These are phyloP conservation scores for Pterocarpus macrocarpus DNA, from an alignment of 306 rosid species.

Conservation along the genomic window DNA sequence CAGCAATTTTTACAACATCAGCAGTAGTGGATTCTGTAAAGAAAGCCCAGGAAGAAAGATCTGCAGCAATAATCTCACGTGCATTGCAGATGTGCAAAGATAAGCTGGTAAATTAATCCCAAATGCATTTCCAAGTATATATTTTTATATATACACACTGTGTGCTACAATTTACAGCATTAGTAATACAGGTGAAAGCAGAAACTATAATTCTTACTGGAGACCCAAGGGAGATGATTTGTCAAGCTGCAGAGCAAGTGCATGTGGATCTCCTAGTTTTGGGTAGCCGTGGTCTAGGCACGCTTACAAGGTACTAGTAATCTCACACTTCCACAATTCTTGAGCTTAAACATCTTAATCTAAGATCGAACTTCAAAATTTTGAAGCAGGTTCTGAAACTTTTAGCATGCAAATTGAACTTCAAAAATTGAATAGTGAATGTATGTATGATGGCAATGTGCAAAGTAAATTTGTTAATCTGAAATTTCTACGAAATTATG, in stretches of 20 bases:
- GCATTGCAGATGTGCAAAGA: slow-evolving; percentile 59
- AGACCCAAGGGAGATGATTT: slow-evolving; percentile 64
- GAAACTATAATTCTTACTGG: slow-evolving; percentile 58
- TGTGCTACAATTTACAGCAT: neutral
- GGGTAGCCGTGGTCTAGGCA: slow-evolving; percentile 69
- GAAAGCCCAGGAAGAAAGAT: slow-evolving; percentile 57
- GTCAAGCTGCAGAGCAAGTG: slow-evolving; percentile 63
- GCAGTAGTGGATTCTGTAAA: slow-evolving; percentile 49
- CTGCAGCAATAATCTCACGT: slow-evolving; percentile 52
- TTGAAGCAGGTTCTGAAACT: neutral
- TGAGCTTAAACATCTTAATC: neutral
- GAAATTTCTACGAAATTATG: neutral
- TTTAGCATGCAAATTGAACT: neutral
- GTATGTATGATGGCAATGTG: neutral
- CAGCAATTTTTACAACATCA: slow-evolving; percentile 50
- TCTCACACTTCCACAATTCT: neutral
- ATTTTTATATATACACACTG: too few relatives aligned
- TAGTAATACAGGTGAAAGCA: slow-evolving; percentile 53
- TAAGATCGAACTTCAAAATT: neutral
- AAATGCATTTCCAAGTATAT: neutral
- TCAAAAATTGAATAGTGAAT: neutral
- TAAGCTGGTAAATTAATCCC: slow-evolving; percentile 47
- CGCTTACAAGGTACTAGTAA: slow-evolving; percentile 51
- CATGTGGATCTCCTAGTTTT: slow-evolving; percentile 63
- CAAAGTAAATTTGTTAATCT: neutral